These are phyloP conservation scores for Kwoniella sp. DNA, from an alignment of 768 basidiomycete genomes.

Conservation along the genomic window DNA sequence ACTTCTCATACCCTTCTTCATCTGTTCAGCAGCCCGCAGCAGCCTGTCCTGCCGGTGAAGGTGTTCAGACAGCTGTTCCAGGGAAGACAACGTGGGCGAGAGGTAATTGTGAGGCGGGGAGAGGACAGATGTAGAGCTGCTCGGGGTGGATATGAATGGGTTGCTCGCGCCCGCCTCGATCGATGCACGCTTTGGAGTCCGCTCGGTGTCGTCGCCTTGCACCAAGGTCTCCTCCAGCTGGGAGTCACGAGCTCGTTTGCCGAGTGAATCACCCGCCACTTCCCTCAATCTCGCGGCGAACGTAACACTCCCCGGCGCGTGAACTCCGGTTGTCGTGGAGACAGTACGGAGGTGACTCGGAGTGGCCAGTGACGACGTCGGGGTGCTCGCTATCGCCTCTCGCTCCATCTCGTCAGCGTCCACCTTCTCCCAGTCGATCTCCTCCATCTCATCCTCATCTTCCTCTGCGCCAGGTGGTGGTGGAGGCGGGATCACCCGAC, in stretches of 20 bases:
- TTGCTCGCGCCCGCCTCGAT: background rate
- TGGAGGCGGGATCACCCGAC: too few species aligned
- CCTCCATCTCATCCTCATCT: constrained; percentile 17
- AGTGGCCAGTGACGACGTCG: constrained; percentile 22
- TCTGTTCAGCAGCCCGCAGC: constrained; percentile 30
- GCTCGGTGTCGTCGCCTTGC: background rate
- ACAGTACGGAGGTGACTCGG: background rate
- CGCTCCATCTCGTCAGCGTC: constrained; percentile 37
- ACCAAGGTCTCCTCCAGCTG: constrained; percentile 17
- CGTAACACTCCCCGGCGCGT: too few species aligned
- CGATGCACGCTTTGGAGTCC: constrained; percentile 21
- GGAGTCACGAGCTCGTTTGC: constrained; percentile 24
- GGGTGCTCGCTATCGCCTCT: constrained; percentile 34
- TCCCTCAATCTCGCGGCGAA: constrained; percentile 21
- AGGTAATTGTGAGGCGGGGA: constrained; percentile 21
- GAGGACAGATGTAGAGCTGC: too few species aligned
- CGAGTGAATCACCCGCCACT: constrained; percentile 13
- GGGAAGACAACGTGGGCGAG: constrained; percentile 17
- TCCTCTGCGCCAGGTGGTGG: constrained; percentile 19
- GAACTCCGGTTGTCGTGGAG: too few species aligned
- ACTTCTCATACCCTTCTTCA: constrained; percentile 36
- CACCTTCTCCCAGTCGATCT: constrained; percentile 40
- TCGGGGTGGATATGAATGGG: constrained; percentile 22
- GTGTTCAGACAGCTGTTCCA: constrained; percentile 31
- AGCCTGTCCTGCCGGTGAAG: constrained; percentile 35